Base-by-base conservation (phyloP, 257 asterid species). In the Ophiorrhiza pumila region DNA sequence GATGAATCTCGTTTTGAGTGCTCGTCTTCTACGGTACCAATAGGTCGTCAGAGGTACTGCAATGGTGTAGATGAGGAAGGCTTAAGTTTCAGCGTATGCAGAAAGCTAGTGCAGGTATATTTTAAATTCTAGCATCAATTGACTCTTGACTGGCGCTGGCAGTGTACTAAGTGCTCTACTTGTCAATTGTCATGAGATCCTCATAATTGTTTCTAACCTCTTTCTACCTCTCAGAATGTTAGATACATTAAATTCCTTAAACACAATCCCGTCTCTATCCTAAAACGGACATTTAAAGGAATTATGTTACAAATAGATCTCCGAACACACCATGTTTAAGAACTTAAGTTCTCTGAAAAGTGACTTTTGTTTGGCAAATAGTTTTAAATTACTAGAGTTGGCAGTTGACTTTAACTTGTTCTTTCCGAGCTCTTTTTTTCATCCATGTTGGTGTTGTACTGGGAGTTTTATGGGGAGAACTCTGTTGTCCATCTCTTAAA, bases 41-140 rank as follows among this genome's bases (percentile, higher is more conserved):
- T 47, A 18, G 79, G 71, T 50, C 79, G 81, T 39, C 87, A 76
- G 42, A 81, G 80, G 74, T 76, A 75, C 78, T 52, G 61, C 75
- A 35, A 42, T 47, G 83, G 84, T 42, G 82, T 82, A 47, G 82
- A 79, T 37, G 93, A 88, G 82, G 97, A 88, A 74, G 83, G 83
- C 74, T 75, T 95, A 90, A 89, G 99, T 87, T 95, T 95, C 80
- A 83, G 73, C 56, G 84, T 96, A 47, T 92, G 96, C 94, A 85
- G 80, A 80, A 95, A 86, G 83, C 79, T 95, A 53, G 98, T 90
- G 81, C 96, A 87, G 97, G 99, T 95, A 80, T 55, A 50, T 60
- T 65, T 53, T 15, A 50, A 10, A 35, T 65, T 59, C 74, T 39
- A 41, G 50, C 58, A 31, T 39, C 59, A 31, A 59, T 74, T 56